These are phyloP conservation scores for Petunia secreta DNA, from an alignment of 257 asterid species.

Conservation along the genomic window DNA sequence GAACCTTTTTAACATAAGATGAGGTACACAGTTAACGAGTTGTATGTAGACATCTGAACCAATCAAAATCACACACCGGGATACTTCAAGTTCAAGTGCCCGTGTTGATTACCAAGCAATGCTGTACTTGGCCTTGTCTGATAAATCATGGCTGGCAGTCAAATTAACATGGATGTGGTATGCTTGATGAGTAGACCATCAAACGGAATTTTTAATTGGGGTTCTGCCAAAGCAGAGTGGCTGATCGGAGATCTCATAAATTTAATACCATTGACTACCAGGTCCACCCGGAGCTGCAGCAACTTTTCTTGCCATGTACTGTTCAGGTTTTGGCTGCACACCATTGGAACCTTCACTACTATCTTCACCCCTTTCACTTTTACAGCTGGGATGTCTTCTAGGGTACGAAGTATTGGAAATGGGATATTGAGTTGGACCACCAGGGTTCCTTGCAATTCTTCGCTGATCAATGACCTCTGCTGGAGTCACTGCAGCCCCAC, in stretches of 20 bases:
- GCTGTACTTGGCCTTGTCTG: neutral
- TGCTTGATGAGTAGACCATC: conserved; percentile 13
- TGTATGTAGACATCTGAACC: conserved; percentile 14
- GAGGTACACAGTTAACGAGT: neutral
- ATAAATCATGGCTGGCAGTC: neutral
- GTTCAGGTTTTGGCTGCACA: conserved; percentile 49
- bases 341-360: conserved; percentile 38
- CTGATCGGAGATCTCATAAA: neutral
- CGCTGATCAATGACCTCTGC: conserved; percentile 63
- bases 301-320: conserved; percentile 52
- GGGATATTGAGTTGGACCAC: conserved; percentile 58
- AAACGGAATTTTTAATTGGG: neutral
- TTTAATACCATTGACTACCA: conserved; percentile 50
- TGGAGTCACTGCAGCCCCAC: conserved; percentile 61
- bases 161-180: neutral
- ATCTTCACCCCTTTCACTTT: conserved; percentile 49
- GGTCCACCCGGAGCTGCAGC: conserved; percentile 56
- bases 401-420: conserved; percentile 59
- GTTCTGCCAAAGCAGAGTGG: neutral
- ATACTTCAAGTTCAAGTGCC: conserved; percentile 1
- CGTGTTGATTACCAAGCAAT: conserved; percentile 1
- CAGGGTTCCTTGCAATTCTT: conserved; percentile 60
- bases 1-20: neutral
- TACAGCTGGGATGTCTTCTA: conserved; percentile 48
- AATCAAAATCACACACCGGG: conserved; percentile 3